Base-by-base conservation (phyloP, 805 yeast genomes). In the Saccharomycopsis sp. region DNA sequence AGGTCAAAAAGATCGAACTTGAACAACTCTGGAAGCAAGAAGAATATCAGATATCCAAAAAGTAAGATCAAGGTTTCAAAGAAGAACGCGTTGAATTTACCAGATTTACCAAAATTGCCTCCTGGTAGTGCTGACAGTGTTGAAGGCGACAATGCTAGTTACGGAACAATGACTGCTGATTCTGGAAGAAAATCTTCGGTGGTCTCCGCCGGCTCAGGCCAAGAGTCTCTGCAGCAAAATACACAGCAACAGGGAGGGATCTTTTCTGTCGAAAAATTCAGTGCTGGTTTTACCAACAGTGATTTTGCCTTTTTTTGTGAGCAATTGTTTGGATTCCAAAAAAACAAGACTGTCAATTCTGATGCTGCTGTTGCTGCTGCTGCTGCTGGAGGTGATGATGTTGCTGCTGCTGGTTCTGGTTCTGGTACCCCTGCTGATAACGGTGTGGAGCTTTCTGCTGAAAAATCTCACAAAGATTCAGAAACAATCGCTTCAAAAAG, bases 271-370 rank as follows among this genome's bases (percentile, higher is more conserved):
- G n/a, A n/a, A n/a, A 36, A 30, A 25, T 31, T 18, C 17, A 9
- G 18, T 32, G 9, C 20, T 4, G 50, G 43, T 18, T 36, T 43
- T 3, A 46, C 57, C 2, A 51, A 56, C 3, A 45, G 44, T 30
- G 62, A 58, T 22, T 52, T 58, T 45, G 58, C 57, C 4, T 39
- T 52, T 8, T 40, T 58, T 5, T 58, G 57, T 43, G 53, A 55
- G 34, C 60, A 55, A 30, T 51, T 57, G 30, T 58, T 58, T 40
- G 54, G 50, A 30, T 39, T 43, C 38, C 40, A 47, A 12, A 32
- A 32, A 3, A 34, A 41, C 18, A 19, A 13, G 13, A 22, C 20
- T 13, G n/a, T n/a, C 12, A 25, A 25, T 25, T n/a, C n/a, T n/a
- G n/a, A n/a, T n/a, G n/a, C n/a, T n/a, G n/a, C n/a, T n/a, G n/a